These are phyloP conservation scores for Guyanaporus albipodus DNA, from an alignment of 768 basidiomycete species.

Conservation along the genomic window DNA sequence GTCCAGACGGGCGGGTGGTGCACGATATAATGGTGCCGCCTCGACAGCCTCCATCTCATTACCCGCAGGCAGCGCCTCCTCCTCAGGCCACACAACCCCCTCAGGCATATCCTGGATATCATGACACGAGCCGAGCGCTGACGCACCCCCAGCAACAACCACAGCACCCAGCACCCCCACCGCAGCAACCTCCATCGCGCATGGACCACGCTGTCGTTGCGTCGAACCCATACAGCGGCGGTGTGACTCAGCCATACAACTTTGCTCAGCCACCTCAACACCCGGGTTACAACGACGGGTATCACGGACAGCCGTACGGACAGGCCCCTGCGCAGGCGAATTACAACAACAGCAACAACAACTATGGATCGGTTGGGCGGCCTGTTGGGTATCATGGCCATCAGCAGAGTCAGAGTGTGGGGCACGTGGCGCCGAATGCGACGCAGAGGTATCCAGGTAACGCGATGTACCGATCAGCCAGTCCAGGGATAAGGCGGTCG, in stretches of 20 bases:
- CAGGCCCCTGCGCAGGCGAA: constrained; percentile 8
- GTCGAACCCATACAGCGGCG: constrained; percentile 8
- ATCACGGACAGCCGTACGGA: constrained; percentile 16
- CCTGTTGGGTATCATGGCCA: constrained; percentile 6
- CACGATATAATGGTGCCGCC: constrained; percentile 67
- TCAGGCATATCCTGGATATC: constrained; percentile 20
- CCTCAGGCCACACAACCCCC: constrained; percentile 11
- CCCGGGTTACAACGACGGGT: constrained; percentile 14
- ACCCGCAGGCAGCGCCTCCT: constrained; percentile 4
- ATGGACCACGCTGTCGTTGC: constrained; percentile 18
- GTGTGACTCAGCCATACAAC: constrained; percentile 6
- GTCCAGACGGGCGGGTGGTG: constrained; percentile 73
- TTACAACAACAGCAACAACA: constrained; percentile 7
- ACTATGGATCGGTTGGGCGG: constrained; percentile 1
- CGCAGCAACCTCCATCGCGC: constrained; percentile 27
- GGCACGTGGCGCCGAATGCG: constrained; percentile 27
- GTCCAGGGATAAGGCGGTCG: constrained; percentile 41
- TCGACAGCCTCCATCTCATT: constrained; percentile 10
- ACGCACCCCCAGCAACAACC: constrained; percentile 34
- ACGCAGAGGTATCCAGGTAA: constrained; percentile 29
- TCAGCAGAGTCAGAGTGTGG: constrained; percentile 12
- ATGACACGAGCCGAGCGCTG: constrained; percentile 27
- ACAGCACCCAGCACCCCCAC: constrained; percentile 10
- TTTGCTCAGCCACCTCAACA: constrained; percentile 23
- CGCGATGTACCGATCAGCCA: constrained; percentile 39